A percentile compares a stretch with the other conserved stretches of the same genome.
Evolutionary conservation across 495 filamentous ascomycete species (phyloP).

Genomic region (Ramalina intermedia): DNA sequence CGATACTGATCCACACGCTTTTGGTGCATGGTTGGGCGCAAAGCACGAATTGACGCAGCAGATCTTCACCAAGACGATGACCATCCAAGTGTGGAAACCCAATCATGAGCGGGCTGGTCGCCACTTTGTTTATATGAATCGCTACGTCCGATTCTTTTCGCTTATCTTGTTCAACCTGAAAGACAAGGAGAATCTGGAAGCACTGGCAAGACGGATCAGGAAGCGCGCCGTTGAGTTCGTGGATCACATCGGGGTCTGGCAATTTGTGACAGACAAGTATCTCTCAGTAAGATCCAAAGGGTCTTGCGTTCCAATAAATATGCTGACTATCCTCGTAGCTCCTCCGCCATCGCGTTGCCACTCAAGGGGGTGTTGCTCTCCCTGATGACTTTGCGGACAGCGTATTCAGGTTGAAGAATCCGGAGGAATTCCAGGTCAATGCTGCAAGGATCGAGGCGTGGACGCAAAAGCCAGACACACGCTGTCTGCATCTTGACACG

Average conservation of each 20-base stretch:
- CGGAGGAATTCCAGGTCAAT: constrained; percentile 65
- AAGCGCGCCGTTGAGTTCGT: constrained; percentile 74
- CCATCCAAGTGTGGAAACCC: constrained; percentile 90
- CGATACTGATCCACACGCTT: constrained; percentile 32
- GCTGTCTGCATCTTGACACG: constrained; percentile 42
- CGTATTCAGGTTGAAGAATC: constrained; percentile 61
- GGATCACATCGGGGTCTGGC: constrained; percentile 75
- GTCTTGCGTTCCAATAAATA: too few species aligned
- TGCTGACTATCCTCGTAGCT: constrained; percentile 24
- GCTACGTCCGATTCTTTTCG: constrained; percentile 74
- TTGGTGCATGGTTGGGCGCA: constrained; percentile 41
- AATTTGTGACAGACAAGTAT: constrained; percentile 60
- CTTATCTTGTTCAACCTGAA: constrained; percentile 57
- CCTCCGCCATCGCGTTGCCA: constrained; percentile 39
- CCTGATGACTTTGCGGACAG: constrained; percentile 55
- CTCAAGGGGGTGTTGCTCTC: constrained; percentile 36
- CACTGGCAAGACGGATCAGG: constrained; percentile 64
- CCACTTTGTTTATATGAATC: constrained; percentile 86
- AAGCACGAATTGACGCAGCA: constrained; percentile 66
- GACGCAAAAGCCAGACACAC: constrained; percentile 27
- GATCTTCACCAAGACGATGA: constrained; percentile 91
- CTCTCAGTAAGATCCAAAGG: constrained; percentile 29
- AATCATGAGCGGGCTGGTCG: constrained; percentile 81
- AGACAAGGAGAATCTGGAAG: constrained; percentile 67
- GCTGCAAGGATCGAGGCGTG: constrained; percentile 39